Evolutionary conservation across 2,329 filamentous ascomycete species (phyloP).

Genomic region (Byssothecium circinans): DNA sequence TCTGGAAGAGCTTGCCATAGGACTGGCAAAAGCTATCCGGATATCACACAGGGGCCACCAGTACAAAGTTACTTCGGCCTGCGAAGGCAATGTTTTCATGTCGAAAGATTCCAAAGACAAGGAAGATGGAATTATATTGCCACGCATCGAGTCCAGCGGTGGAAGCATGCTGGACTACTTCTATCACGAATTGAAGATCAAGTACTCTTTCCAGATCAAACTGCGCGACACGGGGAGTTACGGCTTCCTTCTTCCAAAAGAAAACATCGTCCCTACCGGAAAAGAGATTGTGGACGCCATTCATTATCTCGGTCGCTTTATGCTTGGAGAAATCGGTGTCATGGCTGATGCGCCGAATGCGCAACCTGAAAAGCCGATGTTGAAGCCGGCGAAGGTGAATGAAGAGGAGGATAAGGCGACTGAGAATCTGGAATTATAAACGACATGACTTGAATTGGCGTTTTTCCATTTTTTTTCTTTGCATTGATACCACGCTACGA

Average conservation of each 20-base stretch:
- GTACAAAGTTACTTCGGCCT: conserved; percentile 74
- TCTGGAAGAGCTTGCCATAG: conserved; percentile 84
- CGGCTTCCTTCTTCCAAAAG: conserved; percentile 84
- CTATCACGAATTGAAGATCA: conserved; percentile 80
- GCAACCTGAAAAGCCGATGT: conserved; percentile 1
- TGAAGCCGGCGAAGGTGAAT: conserved; percentile 1
- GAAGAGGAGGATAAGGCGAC: background rate
- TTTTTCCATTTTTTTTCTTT: background rate
- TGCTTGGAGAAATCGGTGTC: conserved; percentile 55
- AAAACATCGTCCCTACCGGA: conserved; percentile 86
- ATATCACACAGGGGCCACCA: conserved; percentile 72
- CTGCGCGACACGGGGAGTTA: conserved; percentile 91
- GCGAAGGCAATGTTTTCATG: conserved; percentile 70
- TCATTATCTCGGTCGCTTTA: conserved; percentile 79
- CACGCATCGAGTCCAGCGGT: conserved; percentile 71
- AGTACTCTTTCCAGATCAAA: conserved; percentile 92
- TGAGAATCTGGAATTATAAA: conserved; percentile 7
- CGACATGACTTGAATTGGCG: background rate
- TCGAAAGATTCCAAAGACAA: conserved; percentile 34
- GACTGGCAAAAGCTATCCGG: conserved; percentile 85
- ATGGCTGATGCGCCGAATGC: conserved; percentile 5
- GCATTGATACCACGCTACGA: conserved; percentile 10
- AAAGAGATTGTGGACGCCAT: conserved; percentile 84
- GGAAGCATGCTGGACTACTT: conserved; percentile 94
- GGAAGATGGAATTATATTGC: conserved; percentile 40